A percentile compares a stretch with the other conserved stretches of the same genome.
Evolutionary conservation across 352 stramenopile species (phyloP).

Genomic region (Globisporangium abappressorium): DNA sequence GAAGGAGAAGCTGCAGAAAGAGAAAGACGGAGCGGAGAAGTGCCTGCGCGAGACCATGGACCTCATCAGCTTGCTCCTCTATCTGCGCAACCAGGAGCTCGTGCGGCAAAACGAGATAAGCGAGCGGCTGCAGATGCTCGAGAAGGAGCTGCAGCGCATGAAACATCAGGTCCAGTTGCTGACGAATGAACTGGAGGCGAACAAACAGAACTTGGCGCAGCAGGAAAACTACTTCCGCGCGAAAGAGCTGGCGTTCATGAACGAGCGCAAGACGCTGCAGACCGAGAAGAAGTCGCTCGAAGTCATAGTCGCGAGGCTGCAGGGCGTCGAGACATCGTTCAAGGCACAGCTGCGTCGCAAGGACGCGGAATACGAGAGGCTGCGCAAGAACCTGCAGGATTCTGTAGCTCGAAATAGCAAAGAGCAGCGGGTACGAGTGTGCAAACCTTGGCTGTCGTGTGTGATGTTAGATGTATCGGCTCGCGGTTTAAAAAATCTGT

Average conservation of each 20-base stretch:
- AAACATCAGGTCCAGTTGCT: slow-evolving; percentile 44
- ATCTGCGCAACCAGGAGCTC: slow-evolving; percentile 50
- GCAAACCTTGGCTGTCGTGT: not conserved
- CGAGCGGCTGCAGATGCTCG: slow-evolving; percentile 34
- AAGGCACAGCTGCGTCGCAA: slow-evolving; percentile 73
- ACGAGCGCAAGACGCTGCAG: slow-evolving; percentile 49
- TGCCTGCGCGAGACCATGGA: slow-evolving; percentile 59
- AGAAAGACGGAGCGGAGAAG: slow-evolving; percentile 32
- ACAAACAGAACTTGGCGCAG: slow-evolving; percentile 47
- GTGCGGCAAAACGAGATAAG: slow-evolving; percentile 45
- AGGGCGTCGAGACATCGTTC: slow-evolving; percentile 71
- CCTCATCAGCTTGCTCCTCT: slow-evolving; percentile 66
- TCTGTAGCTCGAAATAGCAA: slow-evolving; percentile 43
- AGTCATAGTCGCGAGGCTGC: slow-evolving; percentile 43
- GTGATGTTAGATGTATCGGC: not conserved
- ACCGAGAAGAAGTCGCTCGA: slow-evolving; percentile 69
- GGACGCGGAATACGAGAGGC: slow-evolving; percentile 70
- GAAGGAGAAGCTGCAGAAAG: slow-evolving; percentile 21
- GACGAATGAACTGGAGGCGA: slow-evolving; percentile 40
- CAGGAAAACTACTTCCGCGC: slow-evolving; percentile 63
- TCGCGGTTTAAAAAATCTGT: not conserved
- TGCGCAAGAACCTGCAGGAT: slow-evolving; percentile 72
- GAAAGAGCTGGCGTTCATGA: slow-evolving; percentile 48
- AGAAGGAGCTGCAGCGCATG: slow-evolving; percentile 60
- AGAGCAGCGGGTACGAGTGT: slow-evolving; percentile 43